Conservation (phyloP, 371 early-diverging fungal genomes). For the Fennellomyces sp. region DNA sequence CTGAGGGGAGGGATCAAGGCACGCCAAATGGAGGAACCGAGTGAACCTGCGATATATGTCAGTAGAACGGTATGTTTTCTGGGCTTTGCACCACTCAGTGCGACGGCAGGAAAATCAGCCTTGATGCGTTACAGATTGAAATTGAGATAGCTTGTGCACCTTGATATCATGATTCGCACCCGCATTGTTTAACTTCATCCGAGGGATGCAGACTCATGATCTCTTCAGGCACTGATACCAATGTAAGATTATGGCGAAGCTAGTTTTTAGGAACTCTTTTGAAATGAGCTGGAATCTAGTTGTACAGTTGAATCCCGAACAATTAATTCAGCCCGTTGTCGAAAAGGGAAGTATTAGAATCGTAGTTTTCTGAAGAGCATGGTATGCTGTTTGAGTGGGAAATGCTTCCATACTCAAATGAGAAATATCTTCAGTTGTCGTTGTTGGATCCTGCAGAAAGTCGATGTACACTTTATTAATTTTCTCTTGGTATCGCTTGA, state of each 20-base stretch:
- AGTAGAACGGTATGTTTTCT: conserved; percentile 28
- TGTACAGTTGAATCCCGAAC: conserved; percentile 10
- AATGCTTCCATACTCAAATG: neutral
- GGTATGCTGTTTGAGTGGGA: neutral
- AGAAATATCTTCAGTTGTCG: neutral
- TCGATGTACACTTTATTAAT: conserved; percentile 32
- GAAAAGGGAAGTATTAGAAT: conserved; percentile 10
- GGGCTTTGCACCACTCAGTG: too few relatives aligned
- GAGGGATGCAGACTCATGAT: neutral
- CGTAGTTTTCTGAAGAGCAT: neutral
- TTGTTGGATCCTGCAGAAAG: conserved; percentile 12
- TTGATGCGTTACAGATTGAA: conserved; percentile 19
- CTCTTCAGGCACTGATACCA: conserved; percentile 11
- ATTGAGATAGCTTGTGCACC: conserved; percentile 7
- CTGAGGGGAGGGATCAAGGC: conserved; percentile 22
- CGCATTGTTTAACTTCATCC: neutral
- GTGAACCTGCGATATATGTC: conserved; percentile 44
- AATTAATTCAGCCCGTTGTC: conserved; percentile 18
- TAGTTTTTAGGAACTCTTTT: conserved; percentile 32
- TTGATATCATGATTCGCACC: conserved; percentile 14
- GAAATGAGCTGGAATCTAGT: conserved; percentile 17
- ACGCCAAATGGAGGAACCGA: conserved; percentile 34
- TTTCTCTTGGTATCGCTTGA: conserved; percentile 13
- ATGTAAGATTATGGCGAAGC: conserved; percentile 30
- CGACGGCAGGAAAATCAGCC: conserved; percentile 17